Base-by-base conservation (phyloP, 495 filamentous ascomycete species). In the Aspergillus olivimuriae region DNA sequence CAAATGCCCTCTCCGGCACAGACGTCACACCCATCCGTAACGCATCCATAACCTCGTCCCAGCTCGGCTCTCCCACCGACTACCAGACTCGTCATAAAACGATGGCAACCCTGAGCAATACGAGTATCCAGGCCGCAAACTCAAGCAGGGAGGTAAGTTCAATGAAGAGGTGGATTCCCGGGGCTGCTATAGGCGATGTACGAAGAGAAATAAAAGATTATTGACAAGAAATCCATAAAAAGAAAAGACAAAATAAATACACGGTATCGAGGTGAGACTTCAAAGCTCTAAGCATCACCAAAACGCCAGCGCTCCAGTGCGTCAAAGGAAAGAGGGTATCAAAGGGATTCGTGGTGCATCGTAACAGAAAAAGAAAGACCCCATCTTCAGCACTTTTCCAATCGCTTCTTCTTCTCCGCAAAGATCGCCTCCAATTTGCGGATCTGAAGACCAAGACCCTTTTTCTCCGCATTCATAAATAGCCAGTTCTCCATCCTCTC, bases 401-500 rank as follows among this genome's bases (percentile, higher is more conserved):
- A 37, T 55, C 62, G 65, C 50, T 66, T 76, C 73, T 84, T 86
- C 45, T 81, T 74, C 61, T 86, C 82, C 30, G 70, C 75, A 52
- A 95, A 74, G 40, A 78, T 59, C 6, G 68, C 80, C 59, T 90
- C 83, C 55, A 94, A 68, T 56, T 74, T 66, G n/a, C 75, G 60
- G 43, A 84, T 66, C 51, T 76, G 68, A 18, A 66, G 55, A 46
- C 75, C 74, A 47, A 84, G 63, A 3, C 67, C 66, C 31, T 88
- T 89, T 68, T 82, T 87, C 70, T 95, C 90, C 22, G 80, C 83
- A 60, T 94, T 86, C 10, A 44, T 73, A 63, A 86, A 78, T 42
- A 97, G 69, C 84, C 86, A 95, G 14, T 38, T 52, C 70, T 98
- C 91, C 92, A 98, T 95, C 50, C 60, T 66, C 60, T 83, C 81